A percentile compares a stretch with the other conserved stretches of the same genome.
Conservation (phyloP, 2,329 filamentous ascomycete genomes). For the Salinomyces thailandicus region DNA sequence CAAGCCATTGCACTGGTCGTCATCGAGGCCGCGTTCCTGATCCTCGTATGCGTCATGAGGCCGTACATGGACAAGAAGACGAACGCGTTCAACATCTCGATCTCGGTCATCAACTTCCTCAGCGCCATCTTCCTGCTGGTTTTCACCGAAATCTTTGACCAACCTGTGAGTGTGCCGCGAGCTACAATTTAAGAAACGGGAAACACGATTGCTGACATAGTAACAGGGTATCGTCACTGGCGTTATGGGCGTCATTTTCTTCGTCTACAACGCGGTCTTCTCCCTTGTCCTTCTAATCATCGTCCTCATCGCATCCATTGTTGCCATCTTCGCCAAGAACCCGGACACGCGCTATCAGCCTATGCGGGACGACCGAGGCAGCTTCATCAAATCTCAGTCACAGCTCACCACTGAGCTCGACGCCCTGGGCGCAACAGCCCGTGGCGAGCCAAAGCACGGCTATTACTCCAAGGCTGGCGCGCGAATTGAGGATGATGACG, state of each 20-base stretch:
- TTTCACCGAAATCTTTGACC: conserved; percentile 77
- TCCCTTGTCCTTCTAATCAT: conserved; percentile 72
- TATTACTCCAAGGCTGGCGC: conserved; percentile 42
- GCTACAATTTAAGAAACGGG: too few species aligned
- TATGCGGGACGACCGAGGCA: conserved; percentile 91
- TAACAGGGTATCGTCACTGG: conserved; percentile 69
- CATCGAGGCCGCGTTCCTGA: conserved; percentile 68
- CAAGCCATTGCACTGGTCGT: conserved; percentile 77
- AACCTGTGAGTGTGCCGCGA: conserved; percentile 59
- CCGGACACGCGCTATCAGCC: conserved; percentile 90
- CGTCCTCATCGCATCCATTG: conserved; percentile 64
- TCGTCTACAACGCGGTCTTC: conserved; percentile 76
- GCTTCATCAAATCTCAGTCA: conserved; percentile 88
- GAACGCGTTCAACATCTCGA: conserved; percentile 91
- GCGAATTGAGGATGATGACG: conserved; percentile 59
- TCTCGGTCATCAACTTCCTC: conserved; percentile 79
- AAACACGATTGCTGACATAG: too few species aligned
- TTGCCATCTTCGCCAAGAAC: conserved; percentile 82
- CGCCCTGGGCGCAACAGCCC: conserved; percentile 76
- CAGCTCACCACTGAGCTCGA: conserved; percentile 83
- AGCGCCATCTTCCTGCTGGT: conserved; percentile 82
- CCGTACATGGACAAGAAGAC: conserved; percentile 99
- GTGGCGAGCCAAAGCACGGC: conserved; percentile 54
- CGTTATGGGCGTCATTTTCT: conserved; percentile 81
- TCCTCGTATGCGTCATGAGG: conserved; percentile 66